Percentiles rank a stretch among this genome's conserved stretches.
Conservation (phyloP, 257 asterid species). For the Eucommia ulmoides region DNA sequence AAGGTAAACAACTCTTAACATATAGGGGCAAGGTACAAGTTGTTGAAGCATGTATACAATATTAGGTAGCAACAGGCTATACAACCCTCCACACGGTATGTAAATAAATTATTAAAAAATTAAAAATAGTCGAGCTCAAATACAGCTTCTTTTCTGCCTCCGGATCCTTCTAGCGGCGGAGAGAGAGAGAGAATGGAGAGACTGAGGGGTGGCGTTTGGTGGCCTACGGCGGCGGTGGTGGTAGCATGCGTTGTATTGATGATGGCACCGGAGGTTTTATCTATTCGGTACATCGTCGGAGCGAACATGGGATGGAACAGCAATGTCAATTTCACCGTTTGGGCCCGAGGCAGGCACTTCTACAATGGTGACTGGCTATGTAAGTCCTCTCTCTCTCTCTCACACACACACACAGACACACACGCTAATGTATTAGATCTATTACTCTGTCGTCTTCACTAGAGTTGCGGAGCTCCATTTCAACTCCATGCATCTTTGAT, state of each 20-base stretch:
- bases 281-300: conserved; percentile 44
- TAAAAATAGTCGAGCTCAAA: too few species aligned
- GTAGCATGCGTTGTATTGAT: conserved; percentile 29
- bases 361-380: conserved; percentile 70
- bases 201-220: conserved; percentile 12
- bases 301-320: conserved; percentile 33
- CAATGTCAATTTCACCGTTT: conserved; percentile 37
- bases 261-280: conserved; percentile 38
- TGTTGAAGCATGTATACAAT: too few species aligned
- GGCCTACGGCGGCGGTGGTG: conserved; percentile 22
- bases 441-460: background rate
- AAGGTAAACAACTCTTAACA: too few species aligned
- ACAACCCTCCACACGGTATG: too few species aligned
- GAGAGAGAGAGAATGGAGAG: conserved; percentile 15
- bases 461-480: background rate
- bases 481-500: too few species aligned
- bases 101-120: too few species aligned
- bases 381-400: conserved; percentile 20
- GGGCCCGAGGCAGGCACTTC: conserved; percentile 48
- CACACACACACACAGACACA: conserved; percentile 19
- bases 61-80: too few species aligned
- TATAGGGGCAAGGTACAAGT: too few species aligned
- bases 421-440: background rate
- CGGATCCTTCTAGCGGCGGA: too few species aligned
- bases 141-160: too few species aligned